Conservation (phyloP, 306 rosid species). For the Myrica gale region DNA sequence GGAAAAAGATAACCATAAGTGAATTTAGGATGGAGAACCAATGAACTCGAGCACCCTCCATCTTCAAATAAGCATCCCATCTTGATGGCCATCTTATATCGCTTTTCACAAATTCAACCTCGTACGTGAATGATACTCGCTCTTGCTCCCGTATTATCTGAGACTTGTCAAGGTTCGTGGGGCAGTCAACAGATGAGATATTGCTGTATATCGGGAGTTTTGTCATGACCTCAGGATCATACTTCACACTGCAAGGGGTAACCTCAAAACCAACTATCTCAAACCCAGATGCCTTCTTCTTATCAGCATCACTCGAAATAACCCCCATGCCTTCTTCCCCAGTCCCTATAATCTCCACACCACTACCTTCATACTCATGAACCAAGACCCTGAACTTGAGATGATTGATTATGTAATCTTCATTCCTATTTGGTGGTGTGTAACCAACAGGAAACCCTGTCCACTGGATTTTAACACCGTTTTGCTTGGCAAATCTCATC, state of each 20-base stretch:
- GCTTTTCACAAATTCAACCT: constrained; percentile 89
- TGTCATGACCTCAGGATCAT: constrained; percentile 53
- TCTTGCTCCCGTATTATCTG: constrained; percentile 76
- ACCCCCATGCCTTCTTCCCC: constrained; percentile 94
- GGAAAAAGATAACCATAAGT: constrained; percentile 94
- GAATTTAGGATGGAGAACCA: constrained; percentile 97
- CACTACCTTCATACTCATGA: constrained; percentile 87
- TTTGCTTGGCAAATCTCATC: constrained; percentile 76
- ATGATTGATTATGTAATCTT: constrained; percentile 86
- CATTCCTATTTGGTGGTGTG: constrained; percentile 55
- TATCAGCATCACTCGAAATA: constrained; percentile 58
- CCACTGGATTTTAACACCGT: constrained; percentile 84
- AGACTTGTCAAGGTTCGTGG: constrained; percentile 56
- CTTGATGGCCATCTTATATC: constrained; percentile 98
- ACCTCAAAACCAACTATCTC: constrained; percentile 97
- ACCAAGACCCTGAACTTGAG: constrained; percentile 78
- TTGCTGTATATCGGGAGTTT: constrained; percentile 46
- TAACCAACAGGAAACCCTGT: constrained; percentile 92
- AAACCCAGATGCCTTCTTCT: constrained; percentile 72
- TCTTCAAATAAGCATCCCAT: constrained; percentile 96
- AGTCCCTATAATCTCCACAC: constrained; percentile 75
- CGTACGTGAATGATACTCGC: constrained; percentile 80
- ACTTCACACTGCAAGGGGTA: constrained; percentile 70
- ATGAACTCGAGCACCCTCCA: constrained; percentile 97
- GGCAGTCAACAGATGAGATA: constrained; percentile 48